These are phyloP conservation scores for Austroboletus olivaceoglutinosus DNA, from an alignment of 1,284 basidiomycete species.

Conservation along the genomic window DNA sequence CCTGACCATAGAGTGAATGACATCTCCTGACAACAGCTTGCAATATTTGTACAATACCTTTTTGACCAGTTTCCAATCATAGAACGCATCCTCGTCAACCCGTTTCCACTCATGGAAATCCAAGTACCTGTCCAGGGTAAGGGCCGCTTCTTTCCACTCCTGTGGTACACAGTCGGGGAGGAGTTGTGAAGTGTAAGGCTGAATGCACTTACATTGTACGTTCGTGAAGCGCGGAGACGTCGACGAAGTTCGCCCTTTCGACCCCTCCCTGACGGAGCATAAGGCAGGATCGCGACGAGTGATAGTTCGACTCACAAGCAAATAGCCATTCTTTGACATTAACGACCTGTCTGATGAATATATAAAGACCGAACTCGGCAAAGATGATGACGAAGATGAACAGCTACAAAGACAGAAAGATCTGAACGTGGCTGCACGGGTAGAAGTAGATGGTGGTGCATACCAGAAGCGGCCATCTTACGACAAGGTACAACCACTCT, in stretches of 20 bases:
- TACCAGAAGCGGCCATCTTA: constrained; percentile 90
- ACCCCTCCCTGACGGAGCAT: constrained; percentile 65
- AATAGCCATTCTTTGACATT: constrained; percentile 91
- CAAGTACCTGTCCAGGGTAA: constrained; percentile 77
- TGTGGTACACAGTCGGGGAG: constrained; percentile 22
- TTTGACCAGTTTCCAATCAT: constrained; percentile 82
- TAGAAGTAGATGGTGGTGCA: constrained; percentile 25
- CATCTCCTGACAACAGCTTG: not conserved
- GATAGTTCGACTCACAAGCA: constrained; percentile 60
- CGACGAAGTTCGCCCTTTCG: constrained; percentile 76
- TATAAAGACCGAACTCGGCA: constrained; percentile 83
- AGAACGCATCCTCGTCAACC: constrained; percentile 82
- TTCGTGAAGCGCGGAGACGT: constrained; percentile 69
- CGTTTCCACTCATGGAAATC: constrained; percentile 88
- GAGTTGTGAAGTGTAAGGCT: too few species aligned
- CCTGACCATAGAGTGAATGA: constrained; percentile 37
- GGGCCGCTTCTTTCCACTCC: constrained; percentile 86
- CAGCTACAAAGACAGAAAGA: constrained; percentile 48
- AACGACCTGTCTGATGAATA: constrained; percentile 86
- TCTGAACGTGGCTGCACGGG: constrained; percentile 4
- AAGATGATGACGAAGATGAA: constrained; percentile 86
- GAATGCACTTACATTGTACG: constrained; percentile 52
- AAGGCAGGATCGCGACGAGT: not conserved
- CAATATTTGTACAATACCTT: constrained; percentile 46
- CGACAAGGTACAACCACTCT: constrained; percentile 78